A percentile compares a stretch with the other conserved stretches of the same genome.
Conservation (phyloP, 352 stramenopile genomes). For the Globisporangium alternatum region DNA sequence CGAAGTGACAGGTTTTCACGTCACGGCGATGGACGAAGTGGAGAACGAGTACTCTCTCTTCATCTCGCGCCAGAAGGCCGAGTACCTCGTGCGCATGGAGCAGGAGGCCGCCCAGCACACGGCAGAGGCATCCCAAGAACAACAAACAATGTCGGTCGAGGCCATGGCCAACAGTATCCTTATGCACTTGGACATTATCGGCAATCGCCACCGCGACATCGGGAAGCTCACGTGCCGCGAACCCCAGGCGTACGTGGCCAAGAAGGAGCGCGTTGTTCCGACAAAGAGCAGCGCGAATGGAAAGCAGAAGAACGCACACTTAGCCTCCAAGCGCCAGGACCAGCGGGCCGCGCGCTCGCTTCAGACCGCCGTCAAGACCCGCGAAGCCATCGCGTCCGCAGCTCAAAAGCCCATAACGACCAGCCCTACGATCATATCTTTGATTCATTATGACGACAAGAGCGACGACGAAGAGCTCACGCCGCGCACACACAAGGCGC, state of each 20-base stretch:
- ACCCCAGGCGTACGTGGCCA: constrained; percentile 35
- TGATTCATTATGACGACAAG: neutral
- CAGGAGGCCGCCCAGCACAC: constrained; percentile 11
- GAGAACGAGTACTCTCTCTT: constrained; percentile 70
- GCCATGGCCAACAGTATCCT: constrained; percentile 47
- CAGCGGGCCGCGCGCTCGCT: constrained; percentile 48
- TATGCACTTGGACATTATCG: constrained; percentile 58
- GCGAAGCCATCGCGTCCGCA: constrained; percentile 43
- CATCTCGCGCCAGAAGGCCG: constrained; percentile 39
- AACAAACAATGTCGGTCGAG: constrained; percentile 18
- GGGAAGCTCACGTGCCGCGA: constrained; percentile 53
- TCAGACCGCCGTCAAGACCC: constrained; percentile 37
- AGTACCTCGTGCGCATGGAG: constrained; percentile 34
- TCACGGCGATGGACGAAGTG: constrained; percentile 58
- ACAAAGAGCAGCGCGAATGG: constrained; percentile 16
- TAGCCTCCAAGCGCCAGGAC: constrained; percentile 42
- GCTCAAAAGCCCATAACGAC: constrained; percentile 25
- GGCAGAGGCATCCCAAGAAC: neutral
- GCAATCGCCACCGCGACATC: constrained; percentile 63
- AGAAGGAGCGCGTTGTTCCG: constrained; percentile 37
- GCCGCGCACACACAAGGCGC: constrained; percentile 21
- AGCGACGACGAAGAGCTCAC: constrained; percentile 18
- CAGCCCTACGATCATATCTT: neutral
- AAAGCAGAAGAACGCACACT: constrained; percentile 41
- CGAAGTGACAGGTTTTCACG: constrained; percentile 30